These are phyloP conservation scores for Aplosporella prunicola DNA, from an alignment of 2,329 filamentous ascomycete genomes.

Conservation along the genomic window DNA sequence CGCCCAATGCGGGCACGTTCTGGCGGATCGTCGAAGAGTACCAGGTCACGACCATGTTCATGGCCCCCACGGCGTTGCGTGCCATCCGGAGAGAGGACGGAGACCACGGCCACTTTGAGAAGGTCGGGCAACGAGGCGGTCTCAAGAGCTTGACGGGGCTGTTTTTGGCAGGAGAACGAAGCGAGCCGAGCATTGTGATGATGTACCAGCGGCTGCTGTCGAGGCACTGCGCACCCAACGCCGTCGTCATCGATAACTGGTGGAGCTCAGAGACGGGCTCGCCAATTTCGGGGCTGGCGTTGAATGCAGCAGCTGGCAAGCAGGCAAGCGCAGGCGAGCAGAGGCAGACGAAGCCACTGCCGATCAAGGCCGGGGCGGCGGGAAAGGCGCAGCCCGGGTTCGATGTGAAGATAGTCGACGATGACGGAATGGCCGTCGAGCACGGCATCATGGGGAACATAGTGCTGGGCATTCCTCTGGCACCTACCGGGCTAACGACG, in stretches of 20 bases:
- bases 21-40: constrained; percentile 82
- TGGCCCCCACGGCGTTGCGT: constrained; percentile 76
- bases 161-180: constrained; percentile 82
- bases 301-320: constrained; percentile 53
- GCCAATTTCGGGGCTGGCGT: constrained; percentile 56
- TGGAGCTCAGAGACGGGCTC: constrained; percentile 64
- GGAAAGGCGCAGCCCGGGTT: constrained; percentile 90
- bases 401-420: constrained; percentile 75
- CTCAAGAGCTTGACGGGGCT: constrained; percentile 63
- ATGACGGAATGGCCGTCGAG: constrained; percentile 63
- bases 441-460: constrained; percentile 81
- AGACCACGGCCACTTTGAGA: constrained; percentile 55
- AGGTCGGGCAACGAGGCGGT: constrained; percentile 57
- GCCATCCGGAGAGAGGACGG: constrained; percentile 83
- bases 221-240: constrained; percentile 54
- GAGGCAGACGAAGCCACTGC: constrained; percentile 39
- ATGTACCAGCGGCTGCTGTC: constrained; percentile 68
- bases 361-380: constrained; percentile 73
- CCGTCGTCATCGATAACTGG: constrained; percentile 62
- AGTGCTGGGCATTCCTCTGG: constrained; percentile 71
- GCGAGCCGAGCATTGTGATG: constrained; percentile 74
- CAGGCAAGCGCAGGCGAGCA: constrained; percentile 38
- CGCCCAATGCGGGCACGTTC: constrained; percentile 76
- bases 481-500: constrained; percentile 76
- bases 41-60: constrained; percentile 74